These are phyloP conservation scores for Microcos paniculata DNA, from an alignment of 345 rosid species.

Conservation along the genomic window DNA sequence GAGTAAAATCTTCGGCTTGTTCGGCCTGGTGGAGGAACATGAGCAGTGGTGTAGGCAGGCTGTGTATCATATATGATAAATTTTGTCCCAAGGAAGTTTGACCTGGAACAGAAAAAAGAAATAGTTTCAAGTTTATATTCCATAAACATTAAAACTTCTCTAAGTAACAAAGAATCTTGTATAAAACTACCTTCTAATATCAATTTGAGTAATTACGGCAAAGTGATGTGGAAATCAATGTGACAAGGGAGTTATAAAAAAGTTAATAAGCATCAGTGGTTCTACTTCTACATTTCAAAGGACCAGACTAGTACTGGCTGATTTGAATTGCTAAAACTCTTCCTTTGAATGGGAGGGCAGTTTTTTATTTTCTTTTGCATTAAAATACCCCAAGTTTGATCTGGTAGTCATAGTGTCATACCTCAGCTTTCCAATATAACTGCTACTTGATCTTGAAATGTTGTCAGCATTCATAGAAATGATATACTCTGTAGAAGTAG, in stretches of 20 bases:
- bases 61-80: constrained; percentile 64
- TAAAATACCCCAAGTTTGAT: not conserved
- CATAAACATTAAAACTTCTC: not conserved
- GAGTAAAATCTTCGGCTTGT: constrained; percentile 59
- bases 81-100: constrained; percentile 70
- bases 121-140: not conserved
- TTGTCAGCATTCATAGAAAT: constrained; percentile 71
- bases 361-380: not conserved
- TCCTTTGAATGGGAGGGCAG: not conserved
- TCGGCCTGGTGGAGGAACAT: constrained; percentile 32
- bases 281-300: not conserved
- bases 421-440: constrained; percentile 73
- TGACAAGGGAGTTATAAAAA: not conserved
- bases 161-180: not conserved
- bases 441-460: constrained; percentile 64
- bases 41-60: constrained; percentile 37
- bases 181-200: not conserved
- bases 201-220: not conserved
- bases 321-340: not conserved
- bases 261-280: not conserved
- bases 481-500: constrained; percentile 66
- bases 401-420: constrained; percentile 38
- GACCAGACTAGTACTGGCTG: not conserved
- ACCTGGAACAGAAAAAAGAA: constrained; percentile 31
- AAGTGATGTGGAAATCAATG: too few species aligned